phyloP scores from a whole-genome alignment of 2,329 filamentous ascomycete genomes.

The Penicillium sp. region DNA sequence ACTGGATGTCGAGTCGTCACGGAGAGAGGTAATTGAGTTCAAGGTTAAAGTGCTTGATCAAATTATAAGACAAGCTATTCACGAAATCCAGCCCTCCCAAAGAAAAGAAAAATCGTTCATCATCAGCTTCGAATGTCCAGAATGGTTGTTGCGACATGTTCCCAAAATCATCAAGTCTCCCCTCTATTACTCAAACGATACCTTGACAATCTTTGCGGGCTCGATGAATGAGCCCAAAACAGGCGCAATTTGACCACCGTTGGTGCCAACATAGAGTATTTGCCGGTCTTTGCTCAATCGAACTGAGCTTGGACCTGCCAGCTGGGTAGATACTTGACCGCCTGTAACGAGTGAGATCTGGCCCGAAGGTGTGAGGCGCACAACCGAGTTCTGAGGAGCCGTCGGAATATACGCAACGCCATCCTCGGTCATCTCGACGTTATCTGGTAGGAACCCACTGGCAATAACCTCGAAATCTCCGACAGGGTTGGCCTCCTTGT shows the following conservation, averaged over 20 bases:
- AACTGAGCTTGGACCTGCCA: conserved; percentile 20
- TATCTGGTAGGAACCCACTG: conserved; percentile 22
- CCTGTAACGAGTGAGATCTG: conserved; percentile 22
- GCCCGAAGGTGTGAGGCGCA: conserved; percentile 19
- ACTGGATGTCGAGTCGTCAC: background rate
- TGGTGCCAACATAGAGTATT: conserved; percentile 23
- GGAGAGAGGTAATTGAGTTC: background rate
- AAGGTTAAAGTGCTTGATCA: background rate
- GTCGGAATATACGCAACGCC: conserved; percentile 21
- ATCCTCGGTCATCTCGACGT: conserved; percentile 18
- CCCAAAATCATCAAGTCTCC: background rate
- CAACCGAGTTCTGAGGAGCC: conserved; percentile 22
- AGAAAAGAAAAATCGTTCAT: no score
- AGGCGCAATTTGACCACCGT: conserved; percentile 22
- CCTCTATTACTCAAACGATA: conserved; percentile 6
- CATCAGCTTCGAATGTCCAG: background rate
- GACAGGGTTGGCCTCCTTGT: conserved; percentile 12
- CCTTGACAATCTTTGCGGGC: conserved; percentile 20
- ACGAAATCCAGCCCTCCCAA: background rate
- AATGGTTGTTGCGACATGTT: background rate
- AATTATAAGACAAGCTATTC: background rate
- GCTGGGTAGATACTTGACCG: conserved; percentile 19
- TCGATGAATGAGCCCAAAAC: conserved; percentile 22
- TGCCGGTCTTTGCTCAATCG: conserved; percentile 14
- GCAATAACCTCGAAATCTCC: conserved; percentile 22